These are phyloP conservation scores for Cryptosporidium muris DNA, from an alignment of 169 alveolate genomes.

Conservation along the genomic window DNA sequence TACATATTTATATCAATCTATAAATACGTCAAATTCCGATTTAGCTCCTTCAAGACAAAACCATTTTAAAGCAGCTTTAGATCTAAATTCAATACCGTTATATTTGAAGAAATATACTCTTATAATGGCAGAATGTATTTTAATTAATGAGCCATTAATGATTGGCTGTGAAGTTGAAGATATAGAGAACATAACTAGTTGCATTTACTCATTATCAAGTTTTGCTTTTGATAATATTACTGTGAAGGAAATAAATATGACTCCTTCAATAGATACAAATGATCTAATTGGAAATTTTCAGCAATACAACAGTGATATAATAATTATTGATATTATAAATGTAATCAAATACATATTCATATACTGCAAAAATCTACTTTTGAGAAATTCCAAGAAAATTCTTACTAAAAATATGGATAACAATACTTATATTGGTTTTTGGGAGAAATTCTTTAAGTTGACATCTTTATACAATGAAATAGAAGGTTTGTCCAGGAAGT, in stretches of 20 bases:
- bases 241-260: constrained; percentile 74
- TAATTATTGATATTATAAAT: constrained; percentile 26
- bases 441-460: neutral
- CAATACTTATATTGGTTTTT: neutral
- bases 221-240: constrained; percentile 3
- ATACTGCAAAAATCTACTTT: neutral
- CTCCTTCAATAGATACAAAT: constrained; percentile 80
- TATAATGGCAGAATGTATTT: constrained; percentile 17
- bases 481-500: neutral
- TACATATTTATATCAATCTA: neutral
- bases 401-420: neutral
- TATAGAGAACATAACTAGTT: constrained; percentile 9
- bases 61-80: neutral
- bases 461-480: neutral
- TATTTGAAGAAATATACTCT: neutral
- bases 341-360: neutral
- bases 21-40: neutral
- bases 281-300: constrained; percentile 85
- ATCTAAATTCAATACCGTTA: constrained; percentile 27
- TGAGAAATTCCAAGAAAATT: neutral
- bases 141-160: constrained; percentile 11
- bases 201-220: constrained; percentile 14
- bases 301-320: constrained; percentile 68
- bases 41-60: neutral
- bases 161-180: constrained; percentile 10